phyloP scores from a whole-genome alignment of 2,329 filamentous ascomycete genomes.

The Cadophora sp. region DNA sequence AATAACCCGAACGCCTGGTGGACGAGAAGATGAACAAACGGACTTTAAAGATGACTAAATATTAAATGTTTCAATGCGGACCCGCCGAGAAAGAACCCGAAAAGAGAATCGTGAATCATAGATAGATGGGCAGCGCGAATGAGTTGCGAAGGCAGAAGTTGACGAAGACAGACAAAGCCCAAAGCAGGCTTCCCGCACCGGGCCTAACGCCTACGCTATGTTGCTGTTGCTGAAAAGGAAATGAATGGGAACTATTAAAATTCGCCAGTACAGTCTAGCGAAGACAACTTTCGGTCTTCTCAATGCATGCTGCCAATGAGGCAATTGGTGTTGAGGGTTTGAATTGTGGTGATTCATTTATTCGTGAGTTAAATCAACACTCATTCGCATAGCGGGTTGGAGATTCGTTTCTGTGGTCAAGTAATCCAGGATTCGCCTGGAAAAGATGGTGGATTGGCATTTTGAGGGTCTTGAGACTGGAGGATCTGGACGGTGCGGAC shows the following conservation, averaged over 20 bases:
- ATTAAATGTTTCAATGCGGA: not conserved
- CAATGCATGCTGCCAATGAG: not conserved
- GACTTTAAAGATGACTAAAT: not conserved
- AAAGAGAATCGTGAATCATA: not conserved
- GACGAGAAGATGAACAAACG: not conserved
- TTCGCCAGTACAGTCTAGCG: not conserved
- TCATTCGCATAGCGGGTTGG: not conserved
- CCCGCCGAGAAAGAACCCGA: not conserved
- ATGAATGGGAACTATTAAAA: not conserved
- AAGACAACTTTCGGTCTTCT: not conserved
- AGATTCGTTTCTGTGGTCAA: too few relatives aligned
- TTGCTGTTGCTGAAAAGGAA: not conserved
- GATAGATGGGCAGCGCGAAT: not conserved
- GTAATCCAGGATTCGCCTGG: not conserved
- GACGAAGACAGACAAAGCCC: not conserved
- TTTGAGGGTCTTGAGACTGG: not conserved
- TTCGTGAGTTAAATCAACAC: not conserved
- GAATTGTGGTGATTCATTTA: not conserved
- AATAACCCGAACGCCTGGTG: not conserved
- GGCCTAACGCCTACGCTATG: not conserved
- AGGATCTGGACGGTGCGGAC: not conserved
- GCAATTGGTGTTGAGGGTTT: not conserved
- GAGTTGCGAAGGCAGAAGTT: not conserved
- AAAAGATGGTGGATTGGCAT: not conserved
- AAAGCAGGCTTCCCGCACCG: not conserved